Conservation (phyloP, 352 stramenopile species). For the Phytophthora quininea region DNA sequence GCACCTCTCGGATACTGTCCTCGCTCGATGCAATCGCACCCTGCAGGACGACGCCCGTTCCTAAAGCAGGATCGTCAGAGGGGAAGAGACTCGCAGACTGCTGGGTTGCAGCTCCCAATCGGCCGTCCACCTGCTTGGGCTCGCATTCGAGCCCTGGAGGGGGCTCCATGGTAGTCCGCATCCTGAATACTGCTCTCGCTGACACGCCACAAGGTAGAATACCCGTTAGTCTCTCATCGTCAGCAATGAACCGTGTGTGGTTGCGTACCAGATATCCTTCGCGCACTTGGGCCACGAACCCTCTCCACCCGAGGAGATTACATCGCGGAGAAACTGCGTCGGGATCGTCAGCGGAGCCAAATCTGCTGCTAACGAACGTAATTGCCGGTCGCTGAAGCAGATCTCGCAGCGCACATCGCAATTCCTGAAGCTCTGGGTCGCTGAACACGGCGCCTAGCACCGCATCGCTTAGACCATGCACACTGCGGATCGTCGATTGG, state of each 20-base stretch:
- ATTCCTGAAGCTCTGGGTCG: slow-evolving; percentile 12
- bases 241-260: background rate
- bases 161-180: slow-evolving; percentile 10
- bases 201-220: slow-evolving; percentile 5
- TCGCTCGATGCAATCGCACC: background rate
- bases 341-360: background rate
- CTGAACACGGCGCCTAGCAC: slow-evolving; percentile 26
- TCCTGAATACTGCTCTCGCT: slow-evolving; percentile 28
- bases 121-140: slow-evolving; percentile 16
- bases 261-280: slow-evolving; percentile 33
- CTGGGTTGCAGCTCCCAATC: slow-evolving; percentile 30
- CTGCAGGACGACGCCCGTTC: slow-evolving; percentile 1
- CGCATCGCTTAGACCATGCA: slow-evolving; percentile 25
- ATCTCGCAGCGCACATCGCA: slow-evolving; percentile 14
- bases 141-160: background rate
- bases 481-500: slow-evolving; percentile 18
- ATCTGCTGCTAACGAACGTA: slow-evolving; percentile 24
- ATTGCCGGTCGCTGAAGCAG: slow-evolving; percentile 26
- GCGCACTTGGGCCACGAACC: slow-evolving; percentile 36
- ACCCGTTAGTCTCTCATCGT: slow-evolving; percentile 6
- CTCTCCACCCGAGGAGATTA: slow-evolving; percentile 26
- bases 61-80: background rate
- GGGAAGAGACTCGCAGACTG: slow-evolving; percentile 12
- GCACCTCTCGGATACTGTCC: slow-evolving; percentile 2
- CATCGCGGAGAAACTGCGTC: slow-evolving; percentile 16